Conservation (phyloP, 2,329 filamentous ascomycete genomes). For the Pseudogymnoascus sp. region DNA sequence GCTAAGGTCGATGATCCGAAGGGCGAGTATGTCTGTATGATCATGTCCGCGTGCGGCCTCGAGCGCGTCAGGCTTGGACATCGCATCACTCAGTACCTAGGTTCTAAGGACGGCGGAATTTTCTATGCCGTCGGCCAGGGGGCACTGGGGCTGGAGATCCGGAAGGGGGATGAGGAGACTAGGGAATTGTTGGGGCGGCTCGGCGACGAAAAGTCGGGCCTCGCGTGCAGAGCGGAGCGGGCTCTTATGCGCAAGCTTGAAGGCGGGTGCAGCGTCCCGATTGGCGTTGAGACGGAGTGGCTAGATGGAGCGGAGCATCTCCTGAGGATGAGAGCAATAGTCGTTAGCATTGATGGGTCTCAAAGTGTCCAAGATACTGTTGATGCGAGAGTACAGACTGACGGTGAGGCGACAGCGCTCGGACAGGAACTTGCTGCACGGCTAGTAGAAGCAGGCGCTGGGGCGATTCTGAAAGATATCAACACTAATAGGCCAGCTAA, state of each 20-base stretch:
- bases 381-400: neutral
- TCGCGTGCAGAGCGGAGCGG: conserved; percentile 69
- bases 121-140: conserved; percentile 87
- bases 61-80: conserved; percentile 58
- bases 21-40: conserved; percentile 64
- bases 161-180: conserved; percentile 56
- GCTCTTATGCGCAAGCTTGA: conserved; percentile 74
- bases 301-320: conserved; percentile 34
- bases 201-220: conserved; percentile 53
- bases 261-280: conserved; percentile 88
- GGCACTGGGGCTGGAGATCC: conserved; percentile 71
- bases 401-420: conserved; percentile 5
- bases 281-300: conserved; percentile 79
- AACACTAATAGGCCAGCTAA: conserved; percentile 32
- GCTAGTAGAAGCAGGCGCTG: conserved; percentile 56
- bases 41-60: conserved; percentile 78
- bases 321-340: conserved; percentile 55
- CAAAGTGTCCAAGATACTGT: conserved; percentile 7
- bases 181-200: conserved; percentile 52
- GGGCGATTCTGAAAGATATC: conserved; percentile 69
- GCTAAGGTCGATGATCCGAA: conserved; percentile 66
- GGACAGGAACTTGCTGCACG: conserved; percentile 46
- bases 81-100: conserved; percentile 69
- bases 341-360: conserved; percentile 69
- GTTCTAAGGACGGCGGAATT: conserved; percentile 59